Evolutionary conservation across 768 basidiomycete genomes (phyloP).

Genomic region (Hygrocybe coccinea): DNA sequence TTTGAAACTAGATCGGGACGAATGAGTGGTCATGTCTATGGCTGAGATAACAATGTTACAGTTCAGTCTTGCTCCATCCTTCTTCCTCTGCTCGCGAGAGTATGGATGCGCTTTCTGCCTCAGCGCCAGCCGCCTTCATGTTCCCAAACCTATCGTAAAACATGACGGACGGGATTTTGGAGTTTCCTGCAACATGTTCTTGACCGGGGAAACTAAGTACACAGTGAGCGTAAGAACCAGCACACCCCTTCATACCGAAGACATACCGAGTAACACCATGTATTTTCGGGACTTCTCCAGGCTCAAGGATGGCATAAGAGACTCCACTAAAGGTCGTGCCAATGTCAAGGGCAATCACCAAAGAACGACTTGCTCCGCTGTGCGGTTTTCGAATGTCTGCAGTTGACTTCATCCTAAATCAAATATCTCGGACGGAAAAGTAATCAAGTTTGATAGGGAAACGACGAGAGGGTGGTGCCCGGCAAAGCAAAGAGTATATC

Average conservation of each 20-base stretch:
- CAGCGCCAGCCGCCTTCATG: constrained; percentile 71
- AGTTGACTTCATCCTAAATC: constrained; percentile 44
- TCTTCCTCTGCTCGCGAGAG: constrained; percentile 70
- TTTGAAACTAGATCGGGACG: constrained; percentile 54
- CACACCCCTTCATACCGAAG: neutral
- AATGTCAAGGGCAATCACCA: constrained; percentile 76
- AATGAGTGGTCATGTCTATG: neutral
- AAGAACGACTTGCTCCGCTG: constrained; percentile 53
- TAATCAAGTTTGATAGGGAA: neutral
- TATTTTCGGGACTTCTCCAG: constrained; percentile 76
- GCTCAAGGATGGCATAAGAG: constrained; percentile 79
- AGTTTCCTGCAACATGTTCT: constrained; percentile 81
- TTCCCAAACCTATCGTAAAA: constrained; percentile 65
- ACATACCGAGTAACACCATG: constrained; percentile 71
- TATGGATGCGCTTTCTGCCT: constrained; percentile 59
- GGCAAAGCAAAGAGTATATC: no score
- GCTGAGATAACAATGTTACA: constrained; percentile 42
- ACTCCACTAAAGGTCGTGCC: constrained; percentile 82
- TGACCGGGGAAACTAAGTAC: constrained; percentile 68
- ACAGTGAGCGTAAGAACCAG: neutral
- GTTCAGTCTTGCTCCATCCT: constrained; percentile 67
- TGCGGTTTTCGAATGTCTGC: constrained; percentile 71
- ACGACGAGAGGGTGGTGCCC: neutral
- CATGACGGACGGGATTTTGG: constrained; percentile 75
- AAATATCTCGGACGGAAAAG: neutral